Base-by-base conservation (phyloP, 2,329 filamentous ascomycete species). In the Zymoseptoria crescenta region DNA sequence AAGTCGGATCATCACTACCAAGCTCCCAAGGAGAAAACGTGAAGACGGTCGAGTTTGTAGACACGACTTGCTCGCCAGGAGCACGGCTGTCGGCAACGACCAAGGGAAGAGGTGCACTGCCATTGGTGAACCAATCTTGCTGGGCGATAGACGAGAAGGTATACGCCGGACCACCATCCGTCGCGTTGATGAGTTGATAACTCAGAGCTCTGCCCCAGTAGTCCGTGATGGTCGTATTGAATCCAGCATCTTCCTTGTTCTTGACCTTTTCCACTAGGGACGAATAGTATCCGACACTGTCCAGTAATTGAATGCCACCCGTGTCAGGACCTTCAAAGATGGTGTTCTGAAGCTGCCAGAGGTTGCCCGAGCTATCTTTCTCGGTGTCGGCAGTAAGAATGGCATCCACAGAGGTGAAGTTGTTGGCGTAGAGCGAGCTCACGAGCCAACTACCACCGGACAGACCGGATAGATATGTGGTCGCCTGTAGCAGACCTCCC, bases 391-490 rank as follows among this genome's bases (percentile, higher is more conserved):
- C 55, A 24, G 78, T 74, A 55, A 83, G 74, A 54, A 90, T 79
- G 61, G 74, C 72, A 52, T 81, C 73, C 3, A 92, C 81, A 0
- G 86, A 84, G 8, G 85, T 87, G 71, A 91, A 95, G 76, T 95
- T 95, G 72, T 87, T 86, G 67, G 85, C 78, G 61, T 84, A 92
- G 8, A 96, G 77, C 57, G 87, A 90, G n/a, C 89, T 89, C 4
- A 95, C 82, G 19, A 95, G 79, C 91, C 91, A 96, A 55, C 86
- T 84, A 56, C 91, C 91, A 29, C 91, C 91, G 7, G 89, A 93
- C 2, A 96, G 79, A 8, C 89, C 91, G 2, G 89, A 81, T 10
- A 95, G 73, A 70, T 96, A 96, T 0, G 90, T 96, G 0, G 89
- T 75, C 2, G 87, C 81, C 76, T 96, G 91, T 62, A 96, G 77